Percentiles rank a stretch among this genome's conserved stretches.
Evolutionary conservation across 2,329 filamentous ascomycete species (phyloP).

Genomic region (Ceratocystis alfenasii): DNA sequence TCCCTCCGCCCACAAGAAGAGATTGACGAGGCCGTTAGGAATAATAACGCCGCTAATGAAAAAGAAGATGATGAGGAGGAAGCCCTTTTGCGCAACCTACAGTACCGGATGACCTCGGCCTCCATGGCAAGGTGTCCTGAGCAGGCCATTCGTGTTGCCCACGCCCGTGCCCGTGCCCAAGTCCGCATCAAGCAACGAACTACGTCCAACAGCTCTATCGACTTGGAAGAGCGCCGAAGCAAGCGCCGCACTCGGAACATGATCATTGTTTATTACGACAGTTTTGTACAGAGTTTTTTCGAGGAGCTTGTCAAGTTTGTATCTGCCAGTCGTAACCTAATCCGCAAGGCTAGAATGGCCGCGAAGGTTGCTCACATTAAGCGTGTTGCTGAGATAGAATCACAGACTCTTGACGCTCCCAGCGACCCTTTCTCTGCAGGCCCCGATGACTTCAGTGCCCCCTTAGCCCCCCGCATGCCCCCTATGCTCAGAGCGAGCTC

Average conservation of each 20-base stretch:
- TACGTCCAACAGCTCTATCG: constrained; percentile 40
- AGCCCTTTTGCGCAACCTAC: constrained; percentile 6
- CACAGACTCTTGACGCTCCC: constrained; percentile 33
- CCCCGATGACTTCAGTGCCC: constrained; percentile 23
- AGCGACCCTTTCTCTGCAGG: background rate
- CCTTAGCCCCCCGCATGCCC: constrained; percentile 27
- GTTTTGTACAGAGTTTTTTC: constrained; percentile 70
- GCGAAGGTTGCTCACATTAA: constrained; percentile 58
- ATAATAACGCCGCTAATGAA: constrained; percentile 22
- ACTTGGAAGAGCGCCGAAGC: constrained; percentile 32
- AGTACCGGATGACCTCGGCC: constrained; percentile 24
- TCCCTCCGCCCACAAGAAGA: constrained; percentile 42
- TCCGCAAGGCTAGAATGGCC: constrained; percentile 80
- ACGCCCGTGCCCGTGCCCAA: constrained; percentile 37
- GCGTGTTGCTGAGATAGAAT: constrained; percentile 46
- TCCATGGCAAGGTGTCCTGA: constrained; percentile 34
- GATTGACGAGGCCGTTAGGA: constrained; percentile 23
- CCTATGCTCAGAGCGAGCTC: constrained; percentile 33
- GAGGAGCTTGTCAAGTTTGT: constrained; percentile 74
- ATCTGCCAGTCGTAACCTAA: constrained; percentile 65
- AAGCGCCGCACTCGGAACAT: constrained; percentile 60
- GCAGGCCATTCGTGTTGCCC: constrained; percentile 36
- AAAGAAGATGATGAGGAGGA: constrained; percentile 11
- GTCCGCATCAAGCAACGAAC: constrained; percentile 41
- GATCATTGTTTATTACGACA: constrained; percentile 87